phyloP scores from a whole-genome alignment of 805 yeast genomes.

The Wickerhamiella slavikovae region DNA sequence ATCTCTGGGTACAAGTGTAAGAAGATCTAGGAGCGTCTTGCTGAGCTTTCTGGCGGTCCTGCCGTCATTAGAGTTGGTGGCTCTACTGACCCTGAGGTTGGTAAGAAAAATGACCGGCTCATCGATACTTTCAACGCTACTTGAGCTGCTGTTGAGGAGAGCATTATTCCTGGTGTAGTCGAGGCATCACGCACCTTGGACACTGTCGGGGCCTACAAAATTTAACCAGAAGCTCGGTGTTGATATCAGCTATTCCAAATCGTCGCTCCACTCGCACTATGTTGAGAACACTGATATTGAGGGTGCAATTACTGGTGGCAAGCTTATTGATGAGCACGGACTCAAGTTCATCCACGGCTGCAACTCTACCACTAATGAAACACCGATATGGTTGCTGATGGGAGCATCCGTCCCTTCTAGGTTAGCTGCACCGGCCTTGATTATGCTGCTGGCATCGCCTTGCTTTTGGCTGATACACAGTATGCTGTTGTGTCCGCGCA shows the following conservation, averaged over 20 bases:
- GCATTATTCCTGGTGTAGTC: conserved; percentile 98
- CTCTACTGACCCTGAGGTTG: conserved; percentile 89
- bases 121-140: conserved; percentile 98
- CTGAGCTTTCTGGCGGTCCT: conserved; percentile 94
- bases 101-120: conserved; percentile 97
- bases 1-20: conserved; percentile 83
- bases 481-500: conserved; percentile 96
- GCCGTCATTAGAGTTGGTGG: conserved; percentile 98
- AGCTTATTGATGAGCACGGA: conserved; percentile 36
- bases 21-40: conserved; percentile 91
- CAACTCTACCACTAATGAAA: conserved; percentile 80
- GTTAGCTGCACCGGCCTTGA: conserved; percentile 90
- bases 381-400: conserved; percentile 90
- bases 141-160: conserved; percentile 97
- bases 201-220: conserved; percentile 51
- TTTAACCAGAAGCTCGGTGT: conserved; percentile 96
- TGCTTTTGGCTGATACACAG: conserved; percentile 92
- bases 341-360: conserved; percentile 74
- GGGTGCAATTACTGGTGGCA: conserved; percentile 91
- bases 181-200: conserved; percentile 72
- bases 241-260: conserved; percentile 80
- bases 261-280: conserved; percentile 90
- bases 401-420: conserved; percentile 97
- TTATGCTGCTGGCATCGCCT: conserved; percentile 95
- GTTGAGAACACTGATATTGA: conserved; percentile 95